Percentiles rank a stretch among this genome's conserved stretches.
These are phyloP conservation scores for Trichophyton schoenleinii DNA, from an alignment of 2,329 filamentous ascomycete genomes.

Conservation along the genomic window DNA sequence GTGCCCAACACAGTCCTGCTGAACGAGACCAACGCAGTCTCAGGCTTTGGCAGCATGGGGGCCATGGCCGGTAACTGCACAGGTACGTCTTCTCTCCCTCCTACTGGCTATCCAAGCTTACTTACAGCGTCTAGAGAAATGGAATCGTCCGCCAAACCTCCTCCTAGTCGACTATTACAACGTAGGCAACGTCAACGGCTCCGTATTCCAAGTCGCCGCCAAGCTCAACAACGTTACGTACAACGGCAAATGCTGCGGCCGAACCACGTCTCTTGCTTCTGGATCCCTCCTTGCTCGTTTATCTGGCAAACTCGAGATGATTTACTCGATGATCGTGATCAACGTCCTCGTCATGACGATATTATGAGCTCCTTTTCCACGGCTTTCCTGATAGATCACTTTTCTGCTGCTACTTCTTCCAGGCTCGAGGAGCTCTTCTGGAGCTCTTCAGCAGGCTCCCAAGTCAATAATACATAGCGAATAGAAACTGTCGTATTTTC, in stretches of 20 bases:
- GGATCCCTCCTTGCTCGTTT: not conserved
- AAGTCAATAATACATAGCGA: not conserved
- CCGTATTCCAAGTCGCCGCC: constrained; percentile 64
- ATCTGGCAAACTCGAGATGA: not conserved
- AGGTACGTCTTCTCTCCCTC: constrained; percentile 22
- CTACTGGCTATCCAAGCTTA: not conserved
- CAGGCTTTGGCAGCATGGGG: constrained; percentile 55
- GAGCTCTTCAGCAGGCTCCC: not conserved
- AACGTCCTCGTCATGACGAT: not conserved
- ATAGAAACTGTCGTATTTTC: not conserved
- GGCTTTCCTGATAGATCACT: too few species aligned
- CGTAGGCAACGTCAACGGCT: constrained; percentile 52
- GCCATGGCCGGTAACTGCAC: constrained; percentile 51
- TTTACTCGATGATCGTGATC: not conserved
- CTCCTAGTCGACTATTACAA: constrained; percentile 82
- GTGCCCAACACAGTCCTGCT: constrained; percentile 60
- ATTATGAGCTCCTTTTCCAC: not conserved
- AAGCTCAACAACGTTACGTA: constrained; percentile 62
- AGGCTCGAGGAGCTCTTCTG: not conserved
- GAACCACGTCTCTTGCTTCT: constrained; percentile 7
- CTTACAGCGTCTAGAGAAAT: constrained; percentile 31
- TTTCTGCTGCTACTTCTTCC: too few species aligned
- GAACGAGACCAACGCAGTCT: constrained; percentile 58
- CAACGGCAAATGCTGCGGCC: constrained; percentile 31
- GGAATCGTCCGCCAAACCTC: constrained; percentile 61